A percentile compares a stretch with the other conserved stretches of the same genome.
These are phyloP conservation scores for Teratosphaeria viscida DNA, from an alignment of 2,329 filamentous ascomycete species.

Conservation along the genomic window DNA sequence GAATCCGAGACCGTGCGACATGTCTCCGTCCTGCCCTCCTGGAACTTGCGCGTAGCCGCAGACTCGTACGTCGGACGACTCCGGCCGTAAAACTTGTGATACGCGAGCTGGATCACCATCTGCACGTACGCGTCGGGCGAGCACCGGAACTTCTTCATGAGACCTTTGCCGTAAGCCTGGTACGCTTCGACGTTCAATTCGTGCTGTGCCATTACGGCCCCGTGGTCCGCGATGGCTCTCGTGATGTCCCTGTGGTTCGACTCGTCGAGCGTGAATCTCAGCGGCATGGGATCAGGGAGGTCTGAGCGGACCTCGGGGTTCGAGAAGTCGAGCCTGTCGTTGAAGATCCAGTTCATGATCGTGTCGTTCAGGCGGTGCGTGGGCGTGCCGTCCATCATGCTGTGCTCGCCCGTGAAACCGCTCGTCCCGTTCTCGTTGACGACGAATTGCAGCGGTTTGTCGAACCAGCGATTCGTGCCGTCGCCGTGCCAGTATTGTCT, in stretches of 20 bases:
- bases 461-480: slow-evolving; percentile 89
- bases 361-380: slow-evolving; percentile 96
- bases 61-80: slow-evolving; percentile 97
- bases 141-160: slow-evolving; percentile 99
- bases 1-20: slow-evolving; percentile 88
- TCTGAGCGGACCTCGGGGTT: slow-evolving; percentile 66
- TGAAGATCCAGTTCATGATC: slow-evolving; percentile 81
- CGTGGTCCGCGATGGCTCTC: slow-evolving; percentile 68
- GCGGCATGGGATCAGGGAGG: slow-evolving; percentile 65
- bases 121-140: slow-evolving; percentile 96
- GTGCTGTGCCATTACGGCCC: slow-evolving; percentile 70
- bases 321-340: slow-evolving; percentile 86
- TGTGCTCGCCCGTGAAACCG: slow-evolving; percentile 97
- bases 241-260: slow-evolving; percentile 69
- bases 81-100: slow-evolving; percentile 98
- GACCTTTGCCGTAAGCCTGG: slow-evolving; percentile 92
- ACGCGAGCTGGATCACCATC: slow-evolving; percentile 96
- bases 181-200: slow-evolving; percentile 90
- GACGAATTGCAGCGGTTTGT: slow-evolving; percentile 97
- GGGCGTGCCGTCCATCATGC: slow-evolving; percentile 99
- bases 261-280: slow-evolving; percentile 69
- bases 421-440: slow-evolving; percentile 96
- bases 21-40: slow-evolving; percentile 91
- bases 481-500: slow-evolving; percentile 98
- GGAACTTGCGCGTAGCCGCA: slow-evolving; percentile 87